Evolutionary conservation across 495 filamentous ascomycete genomes (phyloP), one percentile per base, ranked within the genome.

Genomic region (Neurospora sp.): DNA sequence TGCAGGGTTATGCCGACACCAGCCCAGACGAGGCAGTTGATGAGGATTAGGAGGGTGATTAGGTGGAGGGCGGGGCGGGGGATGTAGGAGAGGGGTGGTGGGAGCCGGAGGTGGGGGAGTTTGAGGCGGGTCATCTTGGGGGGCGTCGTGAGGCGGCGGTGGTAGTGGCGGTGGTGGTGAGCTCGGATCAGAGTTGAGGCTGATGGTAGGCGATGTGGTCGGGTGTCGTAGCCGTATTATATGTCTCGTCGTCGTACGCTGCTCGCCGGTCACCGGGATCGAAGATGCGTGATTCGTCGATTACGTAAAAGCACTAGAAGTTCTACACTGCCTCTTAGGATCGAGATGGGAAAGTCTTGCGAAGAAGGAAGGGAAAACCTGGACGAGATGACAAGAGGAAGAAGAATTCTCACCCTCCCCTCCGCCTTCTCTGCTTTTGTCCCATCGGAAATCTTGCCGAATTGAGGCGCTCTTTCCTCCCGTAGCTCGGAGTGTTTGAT

Each of bases 11-110:
- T 87, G 40, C 87, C 93, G 11, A 89, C 88, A 7, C 87, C 90
- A 73, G 88, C 85, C 94, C 94, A 97, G 13, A 92, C 86, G 6
- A 92, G 34, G 28, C 87, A 77, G 83, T 97, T 97, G 73, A 92
- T 81, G 21, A 87, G 62, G 1, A 90, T 82, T 40, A 97, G 82
- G 15, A 88, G 80, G 70, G 84, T 70, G 48, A 97, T 94, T 40
- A 95, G 90, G 0, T 81, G 86, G 39, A 94, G 76, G 0, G 91
- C 92, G 2, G 88, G 86, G 1, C 88, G 82, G 1, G 94, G 91
- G 36, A 97, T 81, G 40, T 73, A 76, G 5, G 74, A 72, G 28
- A 85, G 78, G 40, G 77, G 79, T 34, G 43, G 45, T 59, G 74
- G 76, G 62, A 76, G 45, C 21, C 24, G 43, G 70, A 77, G n/a